Base-by-base conservation (phyloP, 805 yeast species). In the Wickerhamomyces hampshirensis region DNA sequence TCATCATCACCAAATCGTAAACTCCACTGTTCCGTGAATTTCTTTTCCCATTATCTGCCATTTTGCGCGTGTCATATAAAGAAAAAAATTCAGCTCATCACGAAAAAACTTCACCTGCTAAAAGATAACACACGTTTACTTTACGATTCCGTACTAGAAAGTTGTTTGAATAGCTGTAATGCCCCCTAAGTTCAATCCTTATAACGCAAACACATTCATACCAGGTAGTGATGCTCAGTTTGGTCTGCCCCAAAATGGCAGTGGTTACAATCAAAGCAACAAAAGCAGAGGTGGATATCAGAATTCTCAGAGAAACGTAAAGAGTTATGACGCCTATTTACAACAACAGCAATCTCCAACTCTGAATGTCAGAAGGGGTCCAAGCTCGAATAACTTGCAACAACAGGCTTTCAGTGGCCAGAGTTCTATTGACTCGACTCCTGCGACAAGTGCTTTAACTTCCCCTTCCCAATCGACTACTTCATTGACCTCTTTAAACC, bases 401-500 rank as follows among this genome's bases (percentile, higher is more conserved):
- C 37, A 31, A 16, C 42, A 38, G 31, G 23, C 14, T 24, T 26
- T 32, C 44, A 42, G 47, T 27, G 32, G 45, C 37, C 32, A 38
- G 27, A 46, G 41, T 27, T 53, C 53, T 18, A 38, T 28, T 9
- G 47, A 34, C 19, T 39, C 51, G 14, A 50, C 59, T 4, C 59
- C 59, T 19, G 38, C 46, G 14, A 36, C 43, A 31, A 44, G 51
- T n/a, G 45, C 35, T n/a, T 26, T 50, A 16, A 48, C 37, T 34
- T 61, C 71, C 5, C 71, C 72, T 34, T 56, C 63, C 18, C 69
- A 75, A n/a, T 78, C 91, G 5, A 74, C 88, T 8, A 70, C 85
- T 4, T 83, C 95, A 3, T 67, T 89, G 49, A 65, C 86, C 10
- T 80, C 89, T 5, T 66, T 88, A 41, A 75, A 76, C 48, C 73